Conservation (phyloP, 2,329 filamentous ascomycete species). For the Neopestalotiopsis clavispora region DNA sequence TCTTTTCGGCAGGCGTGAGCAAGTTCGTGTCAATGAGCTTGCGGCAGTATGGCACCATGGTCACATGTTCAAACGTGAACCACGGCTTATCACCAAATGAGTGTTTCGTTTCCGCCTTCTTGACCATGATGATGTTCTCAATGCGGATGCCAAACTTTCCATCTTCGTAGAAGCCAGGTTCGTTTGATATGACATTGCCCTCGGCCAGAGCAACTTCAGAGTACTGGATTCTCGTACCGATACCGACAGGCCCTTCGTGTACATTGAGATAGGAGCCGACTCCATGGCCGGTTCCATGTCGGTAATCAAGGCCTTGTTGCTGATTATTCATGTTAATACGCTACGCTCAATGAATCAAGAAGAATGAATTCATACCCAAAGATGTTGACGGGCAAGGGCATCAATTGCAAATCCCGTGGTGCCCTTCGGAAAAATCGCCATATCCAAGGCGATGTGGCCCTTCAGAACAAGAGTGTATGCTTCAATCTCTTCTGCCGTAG, state of each 20-base stretch:
- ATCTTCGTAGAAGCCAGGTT: conserved; percentile 97
- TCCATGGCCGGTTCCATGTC: conserved; percentile 95
- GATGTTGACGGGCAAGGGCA: conserved; percentile 82
- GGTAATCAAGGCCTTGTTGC: conserved; percentile 86
- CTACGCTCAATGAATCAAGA: conserved; percentile 12
- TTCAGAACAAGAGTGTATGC: conserved; percentile 95
- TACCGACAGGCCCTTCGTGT: conserved; percentile 95
- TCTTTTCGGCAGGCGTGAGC: conserved; percentile 74
- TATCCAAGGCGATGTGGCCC: conserved; percentile 88
- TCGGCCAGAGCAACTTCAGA: conserved; percentile 86
- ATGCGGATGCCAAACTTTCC: conserved; percentile 94
- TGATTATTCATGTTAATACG: conserved; percentile 28
- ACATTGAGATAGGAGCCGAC: conserved; percentile 96
- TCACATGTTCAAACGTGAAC: conserved; percentile 95
- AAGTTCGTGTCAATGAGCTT: conserved; percentile 81
- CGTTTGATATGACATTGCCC: conserved; percentile 96
- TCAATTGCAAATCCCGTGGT: conserved; percentile 94
- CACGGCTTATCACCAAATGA: conserved; percentile 94
- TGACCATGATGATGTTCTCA: conserved; percentile 93
- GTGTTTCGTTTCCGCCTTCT: conserved; percentile 84
- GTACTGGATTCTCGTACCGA: conserved; percentile 90
- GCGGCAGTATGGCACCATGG: conserved; percentile 92
- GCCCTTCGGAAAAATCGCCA: conserved; percentile 89
- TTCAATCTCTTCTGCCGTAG: conserved; percentile 81
- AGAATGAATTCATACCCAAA: conserved; percentile 70